These are phyloP conservation scores for Rosa rugosa DNA, from an alignment of 306 rosid species.

Conservation along the genomic window DNA sequence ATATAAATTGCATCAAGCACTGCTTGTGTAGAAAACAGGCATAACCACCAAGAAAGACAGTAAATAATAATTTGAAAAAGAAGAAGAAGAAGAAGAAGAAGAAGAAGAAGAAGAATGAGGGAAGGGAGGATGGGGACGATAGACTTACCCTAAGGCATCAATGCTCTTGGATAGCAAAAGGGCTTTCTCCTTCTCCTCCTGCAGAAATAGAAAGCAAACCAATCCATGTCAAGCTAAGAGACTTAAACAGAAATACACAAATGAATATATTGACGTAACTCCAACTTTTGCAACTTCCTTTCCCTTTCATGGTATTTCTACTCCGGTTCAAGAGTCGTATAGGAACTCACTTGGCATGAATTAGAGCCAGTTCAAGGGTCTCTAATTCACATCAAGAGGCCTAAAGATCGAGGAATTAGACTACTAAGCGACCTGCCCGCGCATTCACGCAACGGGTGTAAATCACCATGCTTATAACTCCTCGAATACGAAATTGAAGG, in stretches of 20 bases:
- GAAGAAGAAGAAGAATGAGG: not conserved
- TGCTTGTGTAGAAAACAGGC: not conserved
- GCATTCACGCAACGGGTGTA: too few species aligned
- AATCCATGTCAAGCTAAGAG: conserved; percentile 16
- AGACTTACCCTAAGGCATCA: conserved; percentile 61
- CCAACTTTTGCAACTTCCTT: conserved; percentile 65
- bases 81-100: too few species aligned
- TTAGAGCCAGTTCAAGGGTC: too few species aligned
- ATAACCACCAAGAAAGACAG: not conserved
- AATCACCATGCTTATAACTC: too few species aligned
- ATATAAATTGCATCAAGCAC: conserved; percentile 23
- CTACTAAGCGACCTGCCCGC: too few species aligned
- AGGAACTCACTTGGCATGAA: too few species aligned
- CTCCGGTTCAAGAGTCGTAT: too few species aligned
- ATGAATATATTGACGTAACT: conserved; percentile 40
- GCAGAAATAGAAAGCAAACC: conserved; percentile 26
- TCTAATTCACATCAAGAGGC: too few species aligned
- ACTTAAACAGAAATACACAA: conserved; percentile 15
- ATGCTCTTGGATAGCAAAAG: conserved; percentile 54
- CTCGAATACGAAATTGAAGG: too few species aligned
- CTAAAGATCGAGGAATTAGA: too few species aligned
- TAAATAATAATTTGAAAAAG: not conserved
- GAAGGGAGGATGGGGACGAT: not conserved
- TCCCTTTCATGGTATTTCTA: too few species aligned
- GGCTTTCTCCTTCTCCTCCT: conserved; percentile 71